These are phyloP conservation scores for Solanum lycopersicoides DNA, from an alignment of 257 asterid species.

Conservation along the genomic window DNA sequence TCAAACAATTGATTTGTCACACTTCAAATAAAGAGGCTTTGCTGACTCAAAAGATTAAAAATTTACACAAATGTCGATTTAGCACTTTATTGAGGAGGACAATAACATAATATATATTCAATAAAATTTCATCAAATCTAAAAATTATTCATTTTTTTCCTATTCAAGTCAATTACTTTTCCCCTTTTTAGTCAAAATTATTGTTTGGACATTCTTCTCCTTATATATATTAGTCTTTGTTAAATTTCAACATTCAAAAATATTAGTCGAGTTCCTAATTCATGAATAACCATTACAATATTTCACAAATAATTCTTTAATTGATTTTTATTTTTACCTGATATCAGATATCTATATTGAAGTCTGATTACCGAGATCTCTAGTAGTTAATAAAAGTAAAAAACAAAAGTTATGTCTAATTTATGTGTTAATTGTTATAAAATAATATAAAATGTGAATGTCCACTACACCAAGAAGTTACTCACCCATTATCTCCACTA, in stretches of 20 bases:
- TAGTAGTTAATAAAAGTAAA: not conserved
- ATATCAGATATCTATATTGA: accelerated
- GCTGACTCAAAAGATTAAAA: constrained; percentile 1
- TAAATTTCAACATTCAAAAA: not conserved
- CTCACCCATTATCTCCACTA: too few species aligned
- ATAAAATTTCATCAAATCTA: not conserved
- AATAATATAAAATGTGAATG: too few species aligned
- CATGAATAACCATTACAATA: too few species aligned
- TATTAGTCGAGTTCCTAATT: not conserved
- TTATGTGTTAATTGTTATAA: too few species aligned
- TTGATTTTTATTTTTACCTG: too few species aligned
- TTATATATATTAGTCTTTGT: not conserved
- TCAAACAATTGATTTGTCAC: constrained; percentile 5
- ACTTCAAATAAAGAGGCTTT: not conserved
- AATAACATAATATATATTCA: not conserved
- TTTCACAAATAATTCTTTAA: too few species aligned
- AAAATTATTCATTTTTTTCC: not conserved
- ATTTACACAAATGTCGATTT: not conserved
- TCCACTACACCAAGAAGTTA: too few species aligned
- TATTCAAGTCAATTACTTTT: not conserved
- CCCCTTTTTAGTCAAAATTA: not conserved
- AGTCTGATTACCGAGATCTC: too few species aligned
- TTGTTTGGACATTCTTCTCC: not conserved
- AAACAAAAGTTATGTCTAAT: too few species aligned
- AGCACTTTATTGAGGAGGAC: not conserved